Base-by-base conservation (phyloP, 441 rosid genomes). In the Metrosideros polymorpha region DNA sequence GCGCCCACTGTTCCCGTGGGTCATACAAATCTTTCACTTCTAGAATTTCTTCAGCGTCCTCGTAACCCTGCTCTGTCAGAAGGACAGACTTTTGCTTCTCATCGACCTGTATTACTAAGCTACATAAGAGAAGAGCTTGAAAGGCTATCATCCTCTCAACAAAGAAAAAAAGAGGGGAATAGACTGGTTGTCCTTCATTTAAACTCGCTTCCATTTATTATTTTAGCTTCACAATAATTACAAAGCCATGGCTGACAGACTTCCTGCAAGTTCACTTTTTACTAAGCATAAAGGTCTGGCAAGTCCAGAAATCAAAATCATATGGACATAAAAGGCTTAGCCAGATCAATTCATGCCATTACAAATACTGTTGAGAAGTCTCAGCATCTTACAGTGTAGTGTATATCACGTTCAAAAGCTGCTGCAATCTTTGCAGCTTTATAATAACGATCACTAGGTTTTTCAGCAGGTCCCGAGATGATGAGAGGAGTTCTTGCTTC, bases 401-500 rank as follows among this genome's bases (percentile, higher is more conserved):
- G 99, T 90, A 97, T 92, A 84, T 97, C 99, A 84, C 93, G 91
- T 92, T 95, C 98, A 90, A 97, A 96, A 87, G 96, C 98, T 30
- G 92, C 87, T 85, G 98, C 98, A 88, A 97, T 91, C 92, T 95
- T 97, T 75, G 99, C 99, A 90, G 98, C 98, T 92, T 97, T 97
- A 82, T 96, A 97, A 85, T 96, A 97, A 22, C 87, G 95, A 86
- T 96, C 99, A 91, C 99, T 95, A 35, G 99, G 99, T 92, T 93
- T 97, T 92, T 97, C 99, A 83, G 99, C 99, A 82, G 96, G 94
- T 77, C 99, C 99, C 79, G 99, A 96, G 89, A 95, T 96, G 89
- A 96, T 96, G 56, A 97, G 96, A 83, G 99, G 99, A 85, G 99
- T 97, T 89, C 99, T 94, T 91, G 99, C 99, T 92, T 97, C 99